Conservation (phyloP, 2,329 filamentous ascomycete species). For the Fusarium falciforme region DNA sequence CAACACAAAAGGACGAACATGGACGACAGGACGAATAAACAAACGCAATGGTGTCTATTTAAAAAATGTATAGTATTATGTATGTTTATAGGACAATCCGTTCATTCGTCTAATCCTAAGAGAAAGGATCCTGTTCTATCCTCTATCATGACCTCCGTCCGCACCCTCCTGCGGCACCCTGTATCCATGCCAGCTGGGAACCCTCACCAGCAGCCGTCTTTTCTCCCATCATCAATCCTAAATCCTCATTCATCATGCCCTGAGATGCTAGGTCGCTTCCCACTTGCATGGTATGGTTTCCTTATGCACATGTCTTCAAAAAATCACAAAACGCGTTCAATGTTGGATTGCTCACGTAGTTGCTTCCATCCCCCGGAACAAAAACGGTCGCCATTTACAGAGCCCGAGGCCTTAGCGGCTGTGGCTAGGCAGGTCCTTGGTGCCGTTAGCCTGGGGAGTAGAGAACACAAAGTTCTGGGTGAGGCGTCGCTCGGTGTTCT, state of each 20-base stretch:
- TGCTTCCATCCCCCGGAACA: constrained; percentile 30
- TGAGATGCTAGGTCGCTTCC: constrained; percentile 32
- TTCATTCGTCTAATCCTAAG: constrained; percentile 45
- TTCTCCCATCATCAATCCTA: constrained; percentile 43
- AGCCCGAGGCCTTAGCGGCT: constrained; percentile 45
- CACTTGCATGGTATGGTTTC: constrained; percentile 29
- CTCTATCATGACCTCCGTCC: constrained; percentile 34
- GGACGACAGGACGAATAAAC: background rate
- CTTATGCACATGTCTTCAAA: constrained; percentile 39
- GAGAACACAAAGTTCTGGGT: constrained; percentile 59
- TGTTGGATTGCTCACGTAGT: constrained; percentile 26
- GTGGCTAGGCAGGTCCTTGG: constrained; percentile 52
- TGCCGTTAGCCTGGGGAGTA: constrained; percentile 51
- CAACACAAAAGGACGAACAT: background rate
- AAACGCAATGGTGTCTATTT: background rate
- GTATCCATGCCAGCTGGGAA: constrained; percentile 39
- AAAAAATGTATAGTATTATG: constrained; percentile 36
- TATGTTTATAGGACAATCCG: constrained; percentile 37
- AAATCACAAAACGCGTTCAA: constrained; percentile 38
- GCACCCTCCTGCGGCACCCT: constrained; percentile 27
- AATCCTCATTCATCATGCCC: constrained; percentile 38
- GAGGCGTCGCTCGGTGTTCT: constrained; percentile 64
- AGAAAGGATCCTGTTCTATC: constrained; percentile 41
- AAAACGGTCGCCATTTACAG: constrained; percentile 45
- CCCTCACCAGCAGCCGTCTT: constrained; percentile 33